phyloP scores from a whole-genome alignment of 176 grass and related monocot species.

The Cocos nucifera region DNA sequence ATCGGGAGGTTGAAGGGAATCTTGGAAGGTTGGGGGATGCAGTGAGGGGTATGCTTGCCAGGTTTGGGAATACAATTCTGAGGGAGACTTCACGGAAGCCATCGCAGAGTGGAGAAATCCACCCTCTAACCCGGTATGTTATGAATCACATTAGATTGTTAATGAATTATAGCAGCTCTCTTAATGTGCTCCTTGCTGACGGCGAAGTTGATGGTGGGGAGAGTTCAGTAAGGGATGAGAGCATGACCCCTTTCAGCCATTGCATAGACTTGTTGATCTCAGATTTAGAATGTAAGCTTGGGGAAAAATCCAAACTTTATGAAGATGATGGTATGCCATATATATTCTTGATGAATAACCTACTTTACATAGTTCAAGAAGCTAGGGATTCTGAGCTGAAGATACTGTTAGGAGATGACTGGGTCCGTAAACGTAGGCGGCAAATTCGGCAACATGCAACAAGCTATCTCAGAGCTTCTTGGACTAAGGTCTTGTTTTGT shows the following conservation, averaged over 20 bases:
- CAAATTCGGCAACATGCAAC: conserved; percentile 81
- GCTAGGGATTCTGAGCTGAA: conserved; percentile 87
- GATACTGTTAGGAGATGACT: conserved; percentile 74
- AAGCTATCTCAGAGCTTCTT: conserved; percentile 74
- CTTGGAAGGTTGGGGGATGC: conserved; percentile 56
- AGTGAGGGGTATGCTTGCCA: conserved; percentile 42
- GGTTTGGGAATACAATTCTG: conserved; percentile 67
- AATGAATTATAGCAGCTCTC: conserved; percentile 43
- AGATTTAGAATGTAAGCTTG: conserved; percentile 57
- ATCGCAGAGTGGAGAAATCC: conserved; percentile 61
- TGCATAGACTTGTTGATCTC: conserved; percentile 66
- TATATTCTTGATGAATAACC: conserved; percentile 96
- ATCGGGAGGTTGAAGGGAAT: conserved; percentile 51
- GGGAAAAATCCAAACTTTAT: conserved; percentile 71
- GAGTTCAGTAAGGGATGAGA: conserved; percentile 22
- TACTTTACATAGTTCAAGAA: conserved; percentile 80
- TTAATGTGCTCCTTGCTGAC: conserved; percentile 53
- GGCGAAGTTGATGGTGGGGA: conserved; percentile 13
- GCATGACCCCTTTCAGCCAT: conserved; percentile 52
- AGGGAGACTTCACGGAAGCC: conserved; percentile 51
- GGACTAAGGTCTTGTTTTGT: conserved; percentile 67
- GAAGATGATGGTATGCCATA: conserved; percentile 77
- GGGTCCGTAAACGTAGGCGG: conserved; percentile 63
- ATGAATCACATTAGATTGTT: conserved; percentile 84
- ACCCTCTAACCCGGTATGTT: conserved; percentile 73